These are phyloP conservation scores for Caryopteris hybrid DNA, from an alignment of 305 asterid genomes.

Conservation along the genomic window DNA sequence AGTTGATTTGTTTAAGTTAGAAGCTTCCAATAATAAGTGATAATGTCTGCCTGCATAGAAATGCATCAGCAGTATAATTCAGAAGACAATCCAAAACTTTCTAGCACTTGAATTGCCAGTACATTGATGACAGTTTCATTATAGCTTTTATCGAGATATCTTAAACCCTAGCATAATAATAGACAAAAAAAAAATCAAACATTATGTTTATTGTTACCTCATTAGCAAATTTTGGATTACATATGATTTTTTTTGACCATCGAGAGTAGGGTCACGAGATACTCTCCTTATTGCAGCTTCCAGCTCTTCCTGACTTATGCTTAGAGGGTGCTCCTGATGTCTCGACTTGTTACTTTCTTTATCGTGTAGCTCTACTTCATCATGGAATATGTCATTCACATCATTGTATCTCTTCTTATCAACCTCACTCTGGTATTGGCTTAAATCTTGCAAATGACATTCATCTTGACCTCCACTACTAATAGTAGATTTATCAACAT, in stretches of 20 bases:
- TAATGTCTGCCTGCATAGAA: background rate
- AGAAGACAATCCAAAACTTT: background rate
- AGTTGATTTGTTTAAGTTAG: background rate
- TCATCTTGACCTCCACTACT: slow-evolving; percentile 25
- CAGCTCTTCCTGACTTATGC: slow-evolving; percentile 63
- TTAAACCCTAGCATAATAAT: background rate
- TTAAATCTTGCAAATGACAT: slow-evolving; percentile 24
- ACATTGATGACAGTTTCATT: background rate
- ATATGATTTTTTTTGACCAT: slow-evolving; percentile 47
- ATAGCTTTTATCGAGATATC: background rate
- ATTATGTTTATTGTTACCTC: slow-evolving; percentile 48
- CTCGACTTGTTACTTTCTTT: slow-evolving; percentile 21
- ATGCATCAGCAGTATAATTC: no score
- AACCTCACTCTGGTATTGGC: slow-evolving; percentile 26
- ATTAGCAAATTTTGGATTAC: slow-evolving; percentile 64
- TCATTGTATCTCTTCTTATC: slow-evolving; percentile 39
- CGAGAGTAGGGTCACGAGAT: slow-evolving; percentile 68
- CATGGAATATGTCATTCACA: slow-evolving; percentile 27
- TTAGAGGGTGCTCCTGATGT: slow-evolving; percentile 43
- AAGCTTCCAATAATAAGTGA: background rate
- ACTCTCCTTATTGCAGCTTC: slow-evolving; percentile 71
- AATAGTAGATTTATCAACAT: slow-evolving; percentile 24
- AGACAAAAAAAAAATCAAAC: background rate
- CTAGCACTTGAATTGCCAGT: background rate
- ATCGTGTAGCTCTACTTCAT: slow-evolving; percentile 21